Evolutionary conservation across 2,329 filamentous ascomycete species (phyloP), one percentile per base, ranked within the genome.

Genomic region (Torrubiella hemipterigena): DNA sequence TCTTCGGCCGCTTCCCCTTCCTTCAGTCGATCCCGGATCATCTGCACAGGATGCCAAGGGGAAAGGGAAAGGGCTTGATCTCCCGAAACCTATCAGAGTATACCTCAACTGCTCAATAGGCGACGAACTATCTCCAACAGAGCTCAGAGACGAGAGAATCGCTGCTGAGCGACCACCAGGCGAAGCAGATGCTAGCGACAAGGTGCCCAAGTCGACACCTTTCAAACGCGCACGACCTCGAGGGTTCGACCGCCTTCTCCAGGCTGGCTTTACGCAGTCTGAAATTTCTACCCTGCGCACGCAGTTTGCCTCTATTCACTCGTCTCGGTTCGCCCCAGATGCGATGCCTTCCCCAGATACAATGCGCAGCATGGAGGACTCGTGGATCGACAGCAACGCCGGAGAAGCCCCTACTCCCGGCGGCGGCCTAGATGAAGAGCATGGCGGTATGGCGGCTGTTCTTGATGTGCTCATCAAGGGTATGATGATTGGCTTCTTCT

Each of bases 21-120:
- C 74, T 0, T 61, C 70, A 0, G 67, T 72, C 0, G 70, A 72
- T 1, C 64, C 67, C 40, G 41, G 63, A 46, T 47, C 50, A 16
- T 45, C 41, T 47, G 18, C 29, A 34, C 15, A 42, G 6, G 27
- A 52, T 38, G 45, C 49, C 38, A 48, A 52, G 27, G 43, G 42
- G 20, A 55, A 55, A 46, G 83, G 81, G 28, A 93, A 91, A 37
- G 69, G 69, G 1, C 52, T 77, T 5, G 67, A 65, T 19, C 63
- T 66, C 26, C 54, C 54, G 7, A 47, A 51, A 11, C 51, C 58
- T 19, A 41, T 56, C 2, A 69, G 80, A 27, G 72, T 93, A 46
- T 95, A 93, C 54, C 79, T 96, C 38, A 93, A 93, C 61, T 96
- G 89, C 66, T 89, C 84, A 40, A 82, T 96, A 36, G 86, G 86